These are phyloP conservation scores for Tilletia setariae DNA, from an alignment of 1,284 basidiomycete genomes.

Conservation along the genomic window DNA sequence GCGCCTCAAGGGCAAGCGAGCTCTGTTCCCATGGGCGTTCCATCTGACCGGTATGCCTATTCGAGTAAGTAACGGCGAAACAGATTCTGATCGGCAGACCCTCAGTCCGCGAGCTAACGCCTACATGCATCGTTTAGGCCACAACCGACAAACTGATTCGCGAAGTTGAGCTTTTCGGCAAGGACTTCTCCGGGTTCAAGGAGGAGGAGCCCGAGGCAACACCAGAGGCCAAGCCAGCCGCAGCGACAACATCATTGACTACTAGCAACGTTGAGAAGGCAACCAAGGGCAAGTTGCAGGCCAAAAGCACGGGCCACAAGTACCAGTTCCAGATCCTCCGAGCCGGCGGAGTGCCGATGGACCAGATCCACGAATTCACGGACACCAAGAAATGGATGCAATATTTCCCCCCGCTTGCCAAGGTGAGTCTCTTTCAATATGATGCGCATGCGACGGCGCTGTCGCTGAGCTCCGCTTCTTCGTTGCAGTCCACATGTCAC, in stretches of 20 bases:
- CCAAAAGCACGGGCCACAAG: slow-evolving; percentile 86
- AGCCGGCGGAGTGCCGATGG: slow-evolving; percentile 71
- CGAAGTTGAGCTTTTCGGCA: slow-evolving; percentile 93
- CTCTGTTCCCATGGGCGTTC: slow-evolving; percentile 87
- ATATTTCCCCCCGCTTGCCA: slow-evolving; percentile 94
- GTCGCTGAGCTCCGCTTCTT: not conserved
- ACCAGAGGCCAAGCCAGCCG: slow-evolving; percentile 27
- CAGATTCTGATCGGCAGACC: no score
- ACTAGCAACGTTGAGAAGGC: slow-evolving; percentile 63
- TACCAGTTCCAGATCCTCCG: slow-evolving; percentile 99
- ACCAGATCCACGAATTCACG: slow-evolving; percentile 92
- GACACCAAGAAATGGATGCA: slow-evolving; percentile 87
- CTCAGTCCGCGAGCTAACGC: not conserved
- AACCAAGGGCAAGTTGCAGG: slow-evolving; percentile 92
- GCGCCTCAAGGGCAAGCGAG: slow-evolving; percentile 89
- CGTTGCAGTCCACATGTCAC: not conserved
- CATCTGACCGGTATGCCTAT: slow-evolving; percentile 99
- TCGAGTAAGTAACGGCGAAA: slow-evolving; percentile 66
- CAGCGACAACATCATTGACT: slow-evolving; percentile 13
- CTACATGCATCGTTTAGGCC: slow-evolving; percentile 57
- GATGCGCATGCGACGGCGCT: not conserved
- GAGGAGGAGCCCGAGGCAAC: slow-evolving; percentile 53
- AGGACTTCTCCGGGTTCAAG: slow-evolving; percentile 75
- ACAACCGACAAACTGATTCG: slow-evolving; percentile 95
- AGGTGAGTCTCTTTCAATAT: slow-evolving; percentile 58